A percentile compares a stretch with the other conserved stretches of the same genome.
phyloP scores from a whole-genome alignment of 225 moss, liverwort and hornwort genomes.

The Marchantia polymorpha region DNA sequence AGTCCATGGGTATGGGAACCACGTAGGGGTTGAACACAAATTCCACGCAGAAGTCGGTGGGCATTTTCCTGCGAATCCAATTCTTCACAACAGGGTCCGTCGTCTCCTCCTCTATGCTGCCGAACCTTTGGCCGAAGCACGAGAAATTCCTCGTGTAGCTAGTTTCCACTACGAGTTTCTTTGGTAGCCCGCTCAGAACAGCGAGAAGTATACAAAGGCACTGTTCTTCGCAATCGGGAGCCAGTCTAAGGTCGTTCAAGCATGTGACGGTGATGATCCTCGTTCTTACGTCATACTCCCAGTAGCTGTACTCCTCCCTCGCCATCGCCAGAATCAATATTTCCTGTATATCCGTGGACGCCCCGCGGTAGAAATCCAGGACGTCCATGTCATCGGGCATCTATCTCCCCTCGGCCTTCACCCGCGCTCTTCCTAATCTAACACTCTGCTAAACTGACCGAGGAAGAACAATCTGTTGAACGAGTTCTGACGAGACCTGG shows the following conservation, averaged over 20 bases:
- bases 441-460: background rate
- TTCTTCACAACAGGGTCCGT: constrained; percentile 13
- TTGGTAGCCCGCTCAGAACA: constrained; percentile 16
- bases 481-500: background rate
- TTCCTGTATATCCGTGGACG: constrained; percentile 14
- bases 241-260: constrained; percentile 15
- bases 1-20: background rate
- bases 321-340: constrained; percentile 14
- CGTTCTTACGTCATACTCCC: constrained; percentile 8
- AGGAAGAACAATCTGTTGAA: background rate
- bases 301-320: constrained; percentile 14
- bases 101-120: constrained; percentile 23
- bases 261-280: constrained; percentile 3
- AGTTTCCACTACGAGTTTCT: constrained; percentile 18
- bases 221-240: constrained; percentile 21
- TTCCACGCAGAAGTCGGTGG: constrained; percentile 12
- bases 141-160: constrained; percentile 25
- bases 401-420: background rate
- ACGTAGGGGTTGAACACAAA: constrained; percentile 24
- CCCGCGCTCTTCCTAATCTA: background rate
- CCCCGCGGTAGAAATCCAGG: background rate
- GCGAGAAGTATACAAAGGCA: constrained; percentile 5
- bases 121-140: constrained; percentile 19
- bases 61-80: constrained; percentile 13
- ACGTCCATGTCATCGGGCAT: background rate